Conservation (phyloP, 2,329 filamentous ascomycete genomes). For the Moelleriella libera region DNA sequence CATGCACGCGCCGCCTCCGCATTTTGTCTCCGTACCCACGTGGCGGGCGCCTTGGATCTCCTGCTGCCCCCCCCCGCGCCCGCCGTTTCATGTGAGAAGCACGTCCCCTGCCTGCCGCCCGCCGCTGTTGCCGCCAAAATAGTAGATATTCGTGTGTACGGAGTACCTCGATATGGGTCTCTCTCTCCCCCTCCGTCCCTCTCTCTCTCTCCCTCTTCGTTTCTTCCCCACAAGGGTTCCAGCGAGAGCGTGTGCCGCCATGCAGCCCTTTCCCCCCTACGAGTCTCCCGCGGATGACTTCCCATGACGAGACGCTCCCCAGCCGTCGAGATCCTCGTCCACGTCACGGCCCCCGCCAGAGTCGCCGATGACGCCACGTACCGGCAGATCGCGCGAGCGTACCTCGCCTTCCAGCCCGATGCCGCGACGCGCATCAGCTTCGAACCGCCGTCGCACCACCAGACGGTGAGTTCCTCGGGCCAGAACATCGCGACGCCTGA, state of each 20-base stretch:
- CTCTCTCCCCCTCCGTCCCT: too few species aligned
- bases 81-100: too few species aligned
- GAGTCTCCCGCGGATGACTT: neutral
- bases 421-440: neutral
- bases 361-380: conserved; percentile 33
- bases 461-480: conserved; percentile 1
- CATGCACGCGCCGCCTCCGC: too few species aligned
- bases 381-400: conserved; percentile 33
- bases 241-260: neutral
- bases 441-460: neutral
- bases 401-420: conserved; percentile 30
- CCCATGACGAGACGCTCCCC: conserved; percentile 12
- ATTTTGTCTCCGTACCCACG: too few species aligned
- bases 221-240: too few species aligned
- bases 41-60: too few species aligned
- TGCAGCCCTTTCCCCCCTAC: neutral
- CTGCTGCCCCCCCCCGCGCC: too few species aligned
- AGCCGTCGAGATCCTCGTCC: conserved; percentile 39
- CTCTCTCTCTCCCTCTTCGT: too few species aligned
- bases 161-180: too few species aligned
- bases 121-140: too few species aligned
- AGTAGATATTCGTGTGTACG: too few species aligned
- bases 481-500: conserved; percentile 5
- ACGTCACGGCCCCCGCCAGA: conserved; percentile 36
- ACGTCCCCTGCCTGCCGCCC: too few species aligned